phyloP scores from a whole-genome alignment of 257 asterid genomes.

The Osmanthus fragrans region DNA sequence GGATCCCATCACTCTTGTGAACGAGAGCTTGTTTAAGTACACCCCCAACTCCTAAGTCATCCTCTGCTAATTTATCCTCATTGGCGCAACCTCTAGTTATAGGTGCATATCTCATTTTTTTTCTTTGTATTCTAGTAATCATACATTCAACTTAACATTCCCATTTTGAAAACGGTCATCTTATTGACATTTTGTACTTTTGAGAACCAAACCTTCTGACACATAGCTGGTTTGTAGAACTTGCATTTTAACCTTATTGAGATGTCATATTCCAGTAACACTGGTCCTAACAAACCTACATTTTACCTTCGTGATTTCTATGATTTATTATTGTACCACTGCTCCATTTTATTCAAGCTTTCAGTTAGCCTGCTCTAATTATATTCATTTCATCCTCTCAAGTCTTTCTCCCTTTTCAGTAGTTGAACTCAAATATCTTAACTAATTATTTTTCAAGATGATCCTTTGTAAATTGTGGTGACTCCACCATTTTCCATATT shows the following conservation, averaged over 20 bases:
- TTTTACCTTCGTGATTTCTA: not conserved
- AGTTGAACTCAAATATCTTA: not conserved
- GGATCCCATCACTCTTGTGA: not conserved
- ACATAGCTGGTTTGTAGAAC: not conserved
- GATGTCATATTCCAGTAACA: not conserved
- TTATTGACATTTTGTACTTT: not conserved
- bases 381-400: not conserved
- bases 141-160: not conserved
- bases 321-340: not conserved
- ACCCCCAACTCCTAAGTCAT: not conserved
- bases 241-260: not conserved
- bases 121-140: not conserved
- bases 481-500: not conserved
- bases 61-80: not conserved
- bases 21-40: not conserved
- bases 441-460: not conserved
- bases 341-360: not conserved
- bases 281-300: not conserved
- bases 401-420: not conserved
- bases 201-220: not conserved
- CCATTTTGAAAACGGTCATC: not conserved
- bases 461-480: not conserved
- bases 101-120: not conserved
- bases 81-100: not conserved
- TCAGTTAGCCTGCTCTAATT: not conserved